These are phyloP conservation scores for Diaporthe eres DNA, from an alignment of 2,329 filamentous ascomycete genomes.

Conservation along the genomic window DNA sequence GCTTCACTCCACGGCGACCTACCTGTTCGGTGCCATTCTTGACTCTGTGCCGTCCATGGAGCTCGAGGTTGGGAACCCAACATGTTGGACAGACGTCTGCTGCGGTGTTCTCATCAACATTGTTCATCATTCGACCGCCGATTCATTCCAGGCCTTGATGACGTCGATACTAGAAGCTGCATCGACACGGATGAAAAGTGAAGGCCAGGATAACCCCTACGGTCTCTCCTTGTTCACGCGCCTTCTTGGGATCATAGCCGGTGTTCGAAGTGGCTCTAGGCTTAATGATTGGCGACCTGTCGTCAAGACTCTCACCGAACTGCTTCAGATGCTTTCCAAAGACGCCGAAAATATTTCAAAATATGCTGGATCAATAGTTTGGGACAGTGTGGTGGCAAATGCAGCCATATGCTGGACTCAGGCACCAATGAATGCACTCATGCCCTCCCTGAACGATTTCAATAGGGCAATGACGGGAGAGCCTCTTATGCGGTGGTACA, in stretches of 20 bases:
- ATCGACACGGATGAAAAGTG: slow-evolving; percentile 52
- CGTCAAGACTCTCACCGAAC: slow-evolving; percentile 67
- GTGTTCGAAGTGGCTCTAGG: slow-evolving; percentile 85
- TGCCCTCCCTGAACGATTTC: slow-evolving; percentile 77
- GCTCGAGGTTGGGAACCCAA: slow-evolving; percentile 60
- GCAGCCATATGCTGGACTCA: slow-evolving; percentile 79
- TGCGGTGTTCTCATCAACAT: slow-evolving; percentile 84
- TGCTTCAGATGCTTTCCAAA: slow-evolving; percentile 65
- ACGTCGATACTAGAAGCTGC: slow-evolving; percentile 71
- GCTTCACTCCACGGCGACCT: slow-evolving; percentile 71
- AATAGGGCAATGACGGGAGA: slow-evolving; percentile 75
- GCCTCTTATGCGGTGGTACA: slow-evolving; percentile 79
- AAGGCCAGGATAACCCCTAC: slow-evolving; percentile 53
- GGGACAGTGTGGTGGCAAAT: slow-evolving; percentile 71
- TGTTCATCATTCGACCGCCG: slow-evolving; percentile 83
- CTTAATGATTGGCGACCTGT: slow-evolving; percentile 80
- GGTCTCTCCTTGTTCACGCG: slow-evolving; percentile 64
- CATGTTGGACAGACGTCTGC: slow-evolving; percentile 75
- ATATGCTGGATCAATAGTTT: slow-evolving; percentile 60
- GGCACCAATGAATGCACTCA: slow-evolving; percentile 83
- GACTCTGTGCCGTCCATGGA: slow-evolving; percentile 65
- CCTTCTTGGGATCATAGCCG: slow-evolving; percentile 78
- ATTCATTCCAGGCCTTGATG: slow-evolving; percentile 80
- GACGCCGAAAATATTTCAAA: slow-evolving; percentile 52
- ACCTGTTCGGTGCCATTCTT: slow-evolving; percentile 68